A percentile compares a stretch with the other conserved stretches of the same genome.
Evolutionary conservation across 2,329 filamentous ascomycete genomes (phyloP).

Genomic region (Aspergillus pseudoglaucus): DNA sequence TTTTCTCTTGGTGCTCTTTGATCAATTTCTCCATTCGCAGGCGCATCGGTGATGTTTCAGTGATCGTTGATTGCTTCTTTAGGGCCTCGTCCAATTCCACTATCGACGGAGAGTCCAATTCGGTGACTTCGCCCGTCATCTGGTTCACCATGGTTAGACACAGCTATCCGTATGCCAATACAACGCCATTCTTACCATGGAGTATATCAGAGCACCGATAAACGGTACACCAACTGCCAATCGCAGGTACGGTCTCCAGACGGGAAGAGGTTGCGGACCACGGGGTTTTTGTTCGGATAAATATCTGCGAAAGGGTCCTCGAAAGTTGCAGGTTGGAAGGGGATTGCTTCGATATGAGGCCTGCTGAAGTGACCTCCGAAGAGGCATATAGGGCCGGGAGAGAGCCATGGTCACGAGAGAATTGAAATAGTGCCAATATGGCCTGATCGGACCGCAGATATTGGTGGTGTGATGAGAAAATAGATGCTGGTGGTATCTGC

Average conservation of each 20-base stretch:
- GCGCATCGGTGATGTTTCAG: constrained; percentile 81
- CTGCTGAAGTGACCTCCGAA: constrained; percentile 27
- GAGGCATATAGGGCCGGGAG: constrained; percentile 25
- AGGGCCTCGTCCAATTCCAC: constrained; percentile 76
- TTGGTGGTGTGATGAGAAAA: too few relatives aligned
- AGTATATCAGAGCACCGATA: constrained; percentile 44
- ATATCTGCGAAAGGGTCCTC: constrained; percentile 20
- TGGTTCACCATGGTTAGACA: constrained; percentile 5
- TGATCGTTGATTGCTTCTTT: constrained; percentile 72
- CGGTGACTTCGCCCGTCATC: constrained; percentile 32
- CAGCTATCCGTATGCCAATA: neutral
- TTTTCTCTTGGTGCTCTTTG: constrained; percentile 82
- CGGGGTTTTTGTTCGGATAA: constrained; percentile 17
- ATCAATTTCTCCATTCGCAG: constrained; percentile 96
- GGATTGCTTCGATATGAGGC: constrained; percentile 17
- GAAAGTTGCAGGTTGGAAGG: constrained; percentile 11
- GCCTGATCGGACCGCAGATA: constrained; percentile 7
- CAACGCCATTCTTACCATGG: constrained; percentile 39
- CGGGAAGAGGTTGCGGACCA: constrained; percentile 25
- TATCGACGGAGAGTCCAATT: constrained; percentile 53
- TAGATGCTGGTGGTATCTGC: too few relatives aligned
- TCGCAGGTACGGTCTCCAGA: constrained; percentile 43
- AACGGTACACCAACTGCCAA: constrained; percentile 45
- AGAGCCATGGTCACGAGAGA: constrained; percentile 24
- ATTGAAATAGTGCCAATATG: constrained; percentile 3